Evolutionary conservation across 2,329 filamentous ascomycete species (phyloP), one percentile per base, ranked within the genome.

Genomic region (Calonectria hawksworthii): DNA sequence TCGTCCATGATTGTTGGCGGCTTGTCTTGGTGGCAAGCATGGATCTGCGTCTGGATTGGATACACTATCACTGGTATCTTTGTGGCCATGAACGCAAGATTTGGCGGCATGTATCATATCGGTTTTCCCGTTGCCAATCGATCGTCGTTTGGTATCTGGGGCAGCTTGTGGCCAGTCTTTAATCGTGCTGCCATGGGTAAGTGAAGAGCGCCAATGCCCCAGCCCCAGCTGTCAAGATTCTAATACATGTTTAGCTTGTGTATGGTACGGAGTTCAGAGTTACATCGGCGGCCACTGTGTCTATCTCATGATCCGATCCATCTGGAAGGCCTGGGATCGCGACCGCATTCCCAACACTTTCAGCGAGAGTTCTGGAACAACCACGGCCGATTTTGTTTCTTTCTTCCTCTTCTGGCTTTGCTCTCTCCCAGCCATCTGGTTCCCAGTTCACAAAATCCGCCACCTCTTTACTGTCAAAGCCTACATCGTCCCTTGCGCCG

Each of bases 401-500:
- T 98, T 98, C 86, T 94, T 98, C 87, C 87, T 98, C 72, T 98
- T 98, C 85, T 98, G 95, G 95, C 83, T 95, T 2, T 87, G 90
- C 76, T 96, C 94, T 2, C 88, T 98, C 1, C 95, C 96, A 0
- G 95, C 95, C 26, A 93, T 98, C 75, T 98, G 94, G 93, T 96
- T 97, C 79, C 95, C 95, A 0, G 95, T 98, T 1, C 94, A 98
- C 85, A 92, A 96, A 86, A 93, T 98, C 81, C 92, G 96, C 59
- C 96, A 98, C 83, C 88, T 98, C 5, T 98, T 98, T 86, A 98
- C 96, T 0, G 94, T 95, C 82, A 98, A 98, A 86, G 93, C 96
- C 0, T 94, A 92, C 82, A 91, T 98, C 74, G 96, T 97, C 0
- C 96, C 96, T 0, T 89, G 90, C 47, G 95, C 95, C n/a, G 96